Percentiles rank a stretch among this genome's conserved stretches.
These are phyloP conservation scores for Melaleuca alternifolia DNA, from an alignment of 345 rosid genomes.

Conservation along the genomic window DNA sequence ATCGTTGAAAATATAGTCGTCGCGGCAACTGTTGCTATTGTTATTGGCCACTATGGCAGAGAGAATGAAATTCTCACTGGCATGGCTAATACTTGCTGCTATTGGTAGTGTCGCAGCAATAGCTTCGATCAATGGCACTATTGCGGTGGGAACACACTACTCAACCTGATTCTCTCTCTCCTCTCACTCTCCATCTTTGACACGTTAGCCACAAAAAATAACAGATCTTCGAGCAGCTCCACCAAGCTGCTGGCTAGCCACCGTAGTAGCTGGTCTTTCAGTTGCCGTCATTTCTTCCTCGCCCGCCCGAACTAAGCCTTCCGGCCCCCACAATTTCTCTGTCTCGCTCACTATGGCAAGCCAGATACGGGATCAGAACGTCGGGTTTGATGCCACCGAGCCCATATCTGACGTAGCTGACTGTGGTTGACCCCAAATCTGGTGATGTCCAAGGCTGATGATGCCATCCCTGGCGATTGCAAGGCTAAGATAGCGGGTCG, in stretches of 20 bases:
- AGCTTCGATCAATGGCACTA: neutral
- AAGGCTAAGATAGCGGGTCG: neutral
- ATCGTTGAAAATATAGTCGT: neutral
- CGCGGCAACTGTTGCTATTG: neutral
- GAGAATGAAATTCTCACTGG: neutral
- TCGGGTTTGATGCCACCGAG: neutral
- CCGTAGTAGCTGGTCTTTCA: too few relatives aligned
- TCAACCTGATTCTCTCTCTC: neutral
- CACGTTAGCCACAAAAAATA: too few relatives aligned
- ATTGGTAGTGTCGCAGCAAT: neutral
- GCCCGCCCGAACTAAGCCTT: neutral
- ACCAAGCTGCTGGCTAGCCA: too few relatives aligned
- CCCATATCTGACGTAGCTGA: accelerated
- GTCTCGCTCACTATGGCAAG: neutral
- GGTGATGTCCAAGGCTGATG: neutral
- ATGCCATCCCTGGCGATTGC: neutral
- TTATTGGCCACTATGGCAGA: neutral
- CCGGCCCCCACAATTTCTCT: neutral
- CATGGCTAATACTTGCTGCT: neutral
- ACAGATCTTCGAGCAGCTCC: too few relatives aligned
- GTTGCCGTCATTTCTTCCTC: too few relatives aligned
- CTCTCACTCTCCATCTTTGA: neutral
- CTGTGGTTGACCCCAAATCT: neutral
- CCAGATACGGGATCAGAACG: neutral
- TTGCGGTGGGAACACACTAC: neutral